Base-by-base conservation (phyloP, 169 alveolate genomes). In the Cyclospora cayetanensis region DNA sequence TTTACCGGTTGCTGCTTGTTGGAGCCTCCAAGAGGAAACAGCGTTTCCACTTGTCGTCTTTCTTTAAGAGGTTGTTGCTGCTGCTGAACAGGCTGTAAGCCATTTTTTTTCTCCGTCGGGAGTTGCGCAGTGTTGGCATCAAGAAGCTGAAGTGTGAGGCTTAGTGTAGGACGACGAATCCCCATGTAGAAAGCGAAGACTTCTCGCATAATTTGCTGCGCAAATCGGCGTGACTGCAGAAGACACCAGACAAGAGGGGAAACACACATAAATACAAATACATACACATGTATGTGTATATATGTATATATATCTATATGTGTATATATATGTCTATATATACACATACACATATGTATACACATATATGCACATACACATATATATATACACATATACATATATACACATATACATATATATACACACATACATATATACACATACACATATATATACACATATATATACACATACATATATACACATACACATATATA, bases 121-220 rank as follows among this genome's bases (percentile, higher is more conserved):
- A 46, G 87, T 42, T n/a, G 70, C 52, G 22, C 39, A 31, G 87
- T 18, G 50, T 22, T 27, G 39, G 34, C 1, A 12, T 43, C 70
- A 20, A 55, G 70, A 20, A 55, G 11, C 70, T 55, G 70, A 20
- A 55, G 70, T 29, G 29, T 15, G 7, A 55, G 15, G 9, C 4
- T 7, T 29, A 55, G n/a, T 11, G n/a, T 22, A 7, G 29, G 29
- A 29, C 34, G n/a, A 4, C 70, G 70, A 22, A 55, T 55, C 29
- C 70, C 70, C 15, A 22, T 55, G 70, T 15, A 55, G n/a, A 55
- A 7, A 22, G 65, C 20, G 29, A 77, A 77, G 25, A 70, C 4
- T 25, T 77, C 87, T 25, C 87, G 87, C 31, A 77, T n/a, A 12
- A 77, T 53, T 2, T 77, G 87, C 87, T 77, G 87, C 46, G 87